Percentiles rank a stretch among this genome's conserved stretches.
These are phyloP conservation scores for Nicotiana otophora DNA, from an alignment of 257 asterid genomes.

Conservation along the genomic window DNA sequence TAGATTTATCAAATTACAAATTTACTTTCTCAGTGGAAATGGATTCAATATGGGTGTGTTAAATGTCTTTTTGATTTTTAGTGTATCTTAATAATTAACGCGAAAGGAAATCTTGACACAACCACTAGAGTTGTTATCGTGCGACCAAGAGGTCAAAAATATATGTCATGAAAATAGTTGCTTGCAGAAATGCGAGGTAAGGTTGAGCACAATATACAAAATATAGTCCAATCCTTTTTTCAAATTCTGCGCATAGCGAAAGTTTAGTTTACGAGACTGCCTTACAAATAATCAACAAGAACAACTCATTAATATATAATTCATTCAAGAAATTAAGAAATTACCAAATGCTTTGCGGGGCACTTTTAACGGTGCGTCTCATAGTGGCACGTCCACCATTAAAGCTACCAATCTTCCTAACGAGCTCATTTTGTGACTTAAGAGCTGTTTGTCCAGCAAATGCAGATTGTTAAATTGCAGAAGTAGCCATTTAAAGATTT, in stretches of 20 bases:
- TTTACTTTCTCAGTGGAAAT: no score
- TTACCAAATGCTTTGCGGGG: slow-evolving; percentile 87
- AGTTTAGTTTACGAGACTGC: not conserved
- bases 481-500: slow-evolving; percentile 43
- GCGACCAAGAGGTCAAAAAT: not conserved
- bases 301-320: not conserved
- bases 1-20: not conserved
- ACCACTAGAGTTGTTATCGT: no score
- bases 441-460: slow-evolving; percentile 61
- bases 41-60: no score
- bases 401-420: slow-evolving; percentile 49
- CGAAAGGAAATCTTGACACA: no score
- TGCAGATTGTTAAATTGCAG: slow-evolving; percentile 68
- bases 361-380: slow-evolving; percentile 83
- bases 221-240: not conserved
- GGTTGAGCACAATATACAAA: not conserved
- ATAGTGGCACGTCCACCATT: slow-evolving; percentile 67
- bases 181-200: not conserved
- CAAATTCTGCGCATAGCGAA: not conserved
- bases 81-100: no score
- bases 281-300: not conserved
- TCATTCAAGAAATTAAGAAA: not conserved
- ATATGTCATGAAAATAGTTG: no score
- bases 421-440: slow-evolving; percentile 64
- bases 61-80: no score